Evolutionary conservation across 345 rosid genomes (phyloP).

Genomic region (Gossypium longicalyx): DNA sequence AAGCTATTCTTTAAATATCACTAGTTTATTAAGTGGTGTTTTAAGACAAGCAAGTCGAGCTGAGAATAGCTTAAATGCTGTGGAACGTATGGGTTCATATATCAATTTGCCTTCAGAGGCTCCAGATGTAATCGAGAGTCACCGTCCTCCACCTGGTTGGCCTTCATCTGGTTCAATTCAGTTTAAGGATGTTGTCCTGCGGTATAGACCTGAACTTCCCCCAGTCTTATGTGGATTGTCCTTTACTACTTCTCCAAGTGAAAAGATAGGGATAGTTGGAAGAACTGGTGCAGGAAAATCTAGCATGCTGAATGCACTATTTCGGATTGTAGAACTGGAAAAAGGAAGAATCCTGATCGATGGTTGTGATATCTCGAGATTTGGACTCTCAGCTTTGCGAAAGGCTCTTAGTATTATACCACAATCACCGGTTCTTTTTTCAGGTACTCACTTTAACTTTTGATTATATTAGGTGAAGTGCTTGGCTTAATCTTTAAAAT

Average conservation of each 20-base stretch:
- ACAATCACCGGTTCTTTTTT: conserved; percentile 93
- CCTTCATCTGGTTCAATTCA: conserved; percentile 71
- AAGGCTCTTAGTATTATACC: conserved; percentile 85
- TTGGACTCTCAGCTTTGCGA: conserved; percentile 75
- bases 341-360: conserved; percentile 76
- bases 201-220: conserved; percentile 91
- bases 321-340: conserved; percentile 80
- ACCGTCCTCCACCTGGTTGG: conserved; percentile 79
- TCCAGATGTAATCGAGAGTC: conserved; percentile 51
- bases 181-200: conserved; percentile 78
- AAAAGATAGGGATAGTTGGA: conserved; percentile 91
- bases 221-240: conserved; percentile 79
- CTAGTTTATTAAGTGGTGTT: conserved; percentile 66
- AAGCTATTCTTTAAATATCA: conserved; percentile 79
- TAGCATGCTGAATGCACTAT: conserved; percentile 88
- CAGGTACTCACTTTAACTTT: conserved; percentile 45
- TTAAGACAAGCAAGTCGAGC: conserved; percentile 86
- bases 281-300: conserved; percentile 98
- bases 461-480: neutral
- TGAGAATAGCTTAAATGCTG: conserved; percentile 91
- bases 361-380: conserved; percentile 51
- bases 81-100: conserved; percentile 77
- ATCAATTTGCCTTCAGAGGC: conserved; percentile 90
- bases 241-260: conserved; percentile 53
- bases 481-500: neutral